Conservation (phyloP, 768 basidiomycete species). For the Lepiota subincarnata region DNA sequence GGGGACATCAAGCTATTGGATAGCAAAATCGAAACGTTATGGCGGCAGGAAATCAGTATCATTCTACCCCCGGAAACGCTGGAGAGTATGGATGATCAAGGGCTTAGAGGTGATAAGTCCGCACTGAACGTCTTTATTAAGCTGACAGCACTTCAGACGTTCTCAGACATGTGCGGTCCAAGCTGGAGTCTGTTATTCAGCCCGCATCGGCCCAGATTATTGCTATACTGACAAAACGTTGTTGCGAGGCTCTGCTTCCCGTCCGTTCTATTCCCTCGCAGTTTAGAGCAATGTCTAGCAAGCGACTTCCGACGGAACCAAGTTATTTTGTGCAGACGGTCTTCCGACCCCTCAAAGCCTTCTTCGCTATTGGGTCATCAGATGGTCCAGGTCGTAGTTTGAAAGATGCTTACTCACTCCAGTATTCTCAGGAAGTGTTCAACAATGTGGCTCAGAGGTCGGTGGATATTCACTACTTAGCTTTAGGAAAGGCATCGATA, state of each 20-base stretch:
- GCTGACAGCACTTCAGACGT: slow-evolving; percentile 37
- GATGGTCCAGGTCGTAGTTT: slow-evolving; percentile 61
- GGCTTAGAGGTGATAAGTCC: slow-evolving; percentile 46
- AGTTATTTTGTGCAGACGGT: slow-evolving; percentile 85
- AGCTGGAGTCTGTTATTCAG: slow-evolving; percentile 47
- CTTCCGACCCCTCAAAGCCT: slow-evolving; percentile 71
- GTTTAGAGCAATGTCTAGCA: slow-evolving; percentile 79
- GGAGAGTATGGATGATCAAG: slow-evolving; percentile 25
- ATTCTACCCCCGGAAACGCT: slow-evolving; percentile 49
- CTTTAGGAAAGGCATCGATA: not conserved
- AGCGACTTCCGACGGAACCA: slow-evolving; percentile 67
- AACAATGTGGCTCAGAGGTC: slow-evolving; percentile 67
- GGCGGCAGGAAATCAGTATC: slow-evolving; percentile 61
- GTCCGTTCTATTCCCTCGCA: slow-evolving; percentile 89
- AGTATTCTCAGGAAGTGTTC: slow-evolving; percentile 61
- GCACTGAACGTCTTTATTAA: not conserved
- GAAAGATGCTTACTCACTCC: slow-evolving; percentile 46
- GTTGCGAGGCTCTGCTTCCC: slow-evolving; percentile 77
- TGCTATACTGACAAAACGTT: slow-evolving; percentile 70
- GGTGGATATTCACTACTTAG: slow-evolving; percentile 6
- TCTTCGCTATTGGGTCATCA: slow-evolving; percentile 59
- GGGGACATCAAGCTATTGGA: slow-evolving; percentile 63
- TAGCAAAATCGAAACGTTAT: slow-evolving; percentile 50
- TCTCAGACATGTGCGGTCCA: slow-evolving; percentile 48
- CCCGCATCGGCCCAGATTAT: slow-evolving; percentile 63